Percentiles rank a stretch among this genome's conserved stretches.
Evolutionary conservation across 257 asterid species (phyloP).

Genomic region (Linderniella brevidens): DNA sequence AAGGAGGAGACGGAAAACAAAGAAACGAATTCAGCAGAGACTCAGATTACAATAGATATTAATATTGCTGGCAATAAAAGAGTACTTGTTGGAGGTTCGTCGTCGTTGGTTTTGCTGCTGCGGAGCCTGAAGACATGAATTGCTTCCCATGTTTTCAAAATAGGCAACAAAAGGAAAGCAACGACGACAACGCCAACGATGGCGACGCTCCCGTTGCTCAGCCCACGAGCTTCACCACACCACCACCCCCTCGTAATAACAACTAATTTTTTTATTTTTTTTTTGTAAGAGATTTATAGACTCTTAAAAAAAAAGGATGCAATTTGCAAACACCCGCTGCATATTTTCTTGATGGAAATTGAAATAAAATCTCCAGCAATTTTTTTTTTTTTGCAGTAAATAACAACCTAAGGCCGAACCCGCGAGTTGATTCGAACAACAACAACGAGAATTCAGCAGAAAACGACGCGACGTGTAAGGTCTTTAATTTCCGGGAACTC

Average conservation of each 20-base stretch:
- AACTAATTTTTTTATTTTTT: not conserved
- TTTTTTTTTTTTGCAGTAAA: too few relatives aligned
- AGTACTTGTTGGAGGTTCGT: too few relatives aligned
- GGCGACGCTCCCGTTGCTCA: conserved; percentile 31
- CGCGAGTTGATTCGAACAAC: not conserved
- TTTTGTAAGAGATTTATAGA: not conserved
- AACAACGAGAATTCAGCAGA: not conserved
- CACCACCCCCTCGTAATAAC: conserved; percentile 16
- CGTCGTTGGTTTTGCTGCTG: too few relatives aligned
- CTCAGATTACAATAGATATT: too few relatives aligned
- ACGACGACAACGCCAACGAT: conserved; percentile 4
- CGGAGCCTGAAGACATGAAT: conserved; percentile 27
- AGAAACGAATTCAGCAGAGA: too few relatives aligned
- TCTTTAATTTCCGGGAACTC: conserved; percentile 54
- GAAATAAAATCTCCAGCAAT: too few relatives aligned
- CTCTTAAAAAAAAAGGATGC: conserved; percentile 9
- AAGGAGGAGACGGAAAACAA: too few relatives aligned
- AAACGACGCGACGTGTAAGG: conserved; percentile 15
- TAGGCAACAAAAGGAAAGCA: conserved; percentile 11
- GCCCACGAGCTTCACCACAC: conserved; percentile 20
- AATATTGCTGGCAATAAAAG: too few relatives aligned
- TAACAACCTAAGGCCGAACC: too few relatives aligned
- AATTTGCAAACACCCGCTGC: too few relatives aligned
- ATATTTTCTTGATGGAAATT: too few relatives aligned
- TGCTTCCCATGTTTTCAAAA: conserved; percentile 76